Evolutionary conservation across 2,329 filamentous ascomycete genomes (phyloP).

Genomic region (Graphium sp.): DNA sequence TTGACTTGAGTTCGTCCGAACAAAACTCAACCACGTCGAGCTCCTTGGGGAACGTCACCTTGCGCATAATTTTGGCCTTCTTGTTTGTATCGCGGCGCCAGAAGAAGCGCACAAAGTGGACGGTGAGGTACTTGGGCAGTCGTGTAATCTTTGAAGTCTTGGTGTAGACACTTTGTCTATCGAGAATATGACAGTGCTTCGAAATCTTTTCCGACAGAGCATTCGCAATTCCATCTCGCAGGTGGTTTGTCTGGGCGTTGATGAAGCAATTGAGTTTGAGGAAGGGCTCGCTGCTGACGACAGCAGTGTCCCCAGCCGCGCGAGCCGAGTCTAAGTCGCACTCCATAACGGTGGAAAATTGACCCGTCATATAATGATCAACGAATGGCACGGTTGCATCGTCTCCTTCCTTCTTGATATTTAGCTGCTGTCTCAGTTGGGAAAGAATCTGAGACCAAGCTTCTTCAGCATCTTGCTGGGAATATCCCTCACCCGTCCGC

Average conservation of each 20-base stretch:
- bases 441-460: constrained; percentile 92
- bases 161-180: constrained; percentile 68
- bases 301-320: constrained; percentile 55
- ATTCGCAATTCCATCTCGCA: constrained; percentile 72
- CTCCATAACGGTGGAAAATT: constrained; percentile 60
- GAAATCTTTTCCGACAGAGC: constrained; percentile 79
- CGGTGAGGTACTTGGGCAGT: constrained; percentile 84
- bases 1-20: constrained; percentile 70
- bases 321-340: constrained; percentile 70
- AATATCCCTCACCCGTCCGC: constrained; percentile 67
- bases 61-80: constrained; percentile 99
- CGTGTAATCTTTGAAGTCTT: constrained; percentile 83
- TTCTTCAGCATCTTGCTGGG: constrained; percentile 98
- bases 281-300: constrained; percentile 57
- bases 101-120: constrained; percentile 96
- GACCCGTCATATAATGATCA: constrained; percentile 78
- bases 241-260: constrained; percentile 68
- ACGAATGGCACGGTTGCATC: constrained; percentile 53
- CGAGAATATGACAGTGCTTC: constrained; percentile 67
- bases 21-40: constrained; percentile 91
- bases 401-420: constrained; percentile 33
- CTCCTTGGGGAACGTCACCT: constrained; percentile 90
- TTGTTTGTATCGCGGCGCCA: constrained; percentile 94
- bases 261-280: constrained; percentile 96
- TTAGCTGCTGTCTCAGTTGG: constrained; percentile 64